A percentile compares a stretch with the other conserved stretches of the same genome.
These are phyloP conservation scores for Globisporangium uncinulatum DNA, from an alignment of 352 stramenopile genomes.

Conservation along the genomic window DNA sequence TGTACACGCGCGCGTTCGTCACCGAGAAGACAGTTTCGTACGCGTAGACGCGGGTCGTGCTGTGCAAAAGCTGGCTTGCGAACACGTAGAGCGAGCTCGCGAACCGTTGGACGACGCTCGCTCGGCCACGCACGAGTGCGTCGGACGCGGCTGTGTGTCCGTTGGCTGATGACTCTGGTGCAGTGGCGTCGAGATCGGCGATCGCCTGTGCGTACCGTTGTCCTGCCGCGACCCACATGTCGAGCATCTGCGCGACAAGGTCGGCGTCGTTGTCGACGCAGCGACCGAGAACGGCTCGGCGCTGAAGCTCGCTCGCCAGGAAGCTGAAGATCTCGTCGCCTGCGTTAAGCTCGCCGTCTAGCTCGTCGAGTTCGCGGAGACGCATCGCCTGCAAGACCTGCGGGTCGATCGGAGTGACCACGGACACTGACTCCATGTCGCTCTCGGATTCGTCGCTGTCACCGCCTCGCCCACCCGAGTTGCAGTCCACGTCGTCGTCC, in stretches of 20 bases:
- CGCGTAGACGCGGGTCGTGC: conserved; percentile 47
- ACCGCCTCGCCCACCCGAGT: conserved; percentile 17
- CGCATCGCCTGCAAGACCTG: conserved; percentile 7
- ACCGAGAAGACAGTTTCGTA: conserved; percentile 58
- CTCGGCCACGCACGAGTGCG: conserved; percentile 9
- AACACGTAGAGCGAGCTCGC: conserved; percentile 57
- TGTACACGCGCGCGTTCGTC: conserved; percentile 51
- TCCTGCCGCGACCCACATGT: conserved; percentile 56
- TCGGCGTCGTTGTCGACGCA: conserved; percentile 27
- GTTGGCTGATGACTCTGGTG: neutral
- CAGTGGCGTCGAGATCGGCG: conserved; percentile 20
- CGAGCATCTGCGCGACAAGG: conserved; percentile 50
- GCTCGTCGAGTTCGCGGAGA: conserved; percentile 15
- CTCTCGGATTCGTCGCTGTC: neutral
- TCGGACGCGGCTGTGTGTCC: too few species aligned
- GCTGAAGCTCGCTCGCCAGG: conserved; percentile 37
- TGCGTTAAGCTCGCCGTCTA: conserved; percentile 31
- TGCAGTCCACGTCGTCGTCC: conserved; percentile 6
- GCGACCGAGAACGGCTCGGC: conserved; percentile 19
- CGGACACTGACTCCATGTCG: neutral
- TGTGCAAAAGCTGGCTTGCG: conserved; percentile 50
- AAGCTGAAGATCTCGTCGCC: conserved; percentile 64
- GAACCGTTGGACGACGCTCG: conserved; percentile 39
- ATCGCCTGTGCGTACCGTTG: conserved; percentile 68
- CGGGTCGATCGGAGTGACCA: conserved; percentile 8